A percentile compares a stretch with the other conserved stretches of the same genome.
Conservation (phyloP, 2,329 filamentous ascomycete genomes). For the Xylaria arbuscula region DNA sequence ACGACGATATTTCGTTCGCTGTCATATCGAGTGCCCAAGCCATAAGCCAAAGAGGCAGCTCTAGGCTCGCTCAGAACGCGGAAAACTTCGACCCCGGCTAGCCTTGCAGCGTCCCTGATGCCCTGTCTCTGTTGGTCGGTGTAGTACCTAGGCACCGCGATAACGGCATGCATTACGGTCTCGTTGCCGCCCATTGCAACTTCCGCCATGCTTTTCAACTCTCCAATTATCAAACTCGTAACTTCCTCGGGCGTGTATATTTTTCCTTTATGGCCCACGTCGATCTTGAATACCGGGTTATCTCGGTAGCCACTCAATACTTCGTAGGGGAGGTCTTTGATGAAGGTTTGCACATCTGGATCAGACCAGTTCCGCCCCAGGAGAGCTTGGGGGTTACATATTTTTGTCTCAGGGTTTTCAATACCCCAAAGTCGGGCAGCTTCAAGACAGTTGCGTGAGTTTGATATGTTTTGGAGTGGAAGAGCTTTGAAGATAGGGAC, state of each 20-base stretch:
- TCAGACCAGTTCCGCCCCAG: not conserved
- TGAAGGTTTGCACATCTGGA: conserved; percentile 9
- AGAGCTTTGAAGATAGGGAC: not conserved
- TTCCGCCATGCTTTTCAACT: conserved; percentile 14
- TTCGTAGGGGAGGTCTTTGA: conserved; percentile 9
- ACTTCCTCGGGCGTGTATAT: conserved; percentile 10
- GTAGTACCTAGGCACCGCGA: not conserved
- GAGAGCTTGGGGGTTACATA: no score
- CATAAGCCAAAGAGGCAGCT: not conserved
- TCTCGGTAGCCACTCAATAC: conserved; percentile 1
- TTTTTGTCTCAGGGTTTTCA: no score
- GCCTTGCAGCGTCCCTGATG: conserved; percentile 5
- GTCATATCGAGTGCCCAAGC: not conserved
- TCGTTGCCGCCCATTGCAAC: not conserved
- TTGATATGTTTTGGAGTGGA: not conserved
- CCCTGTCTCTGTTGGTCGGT: conserved; percentile 1
- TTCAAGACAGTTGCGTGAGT: conserved; percentile 6
- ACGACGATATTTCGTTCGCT: not conserved
- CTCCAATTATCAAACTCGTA: not conserved
- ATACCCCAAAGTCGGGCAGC: conserved; percentile 7
- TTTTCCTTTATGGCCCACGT: not conserved
- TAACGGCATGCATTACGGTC: not conserved
- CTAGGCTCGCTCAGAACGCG: not conserved
- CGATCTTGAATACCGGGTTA: conserved; percentile 1
- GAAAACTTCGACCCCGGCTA: conserved; percentile 5